These are phyloP conservation scores for Penium margaritaceum DNA, from an alignment of 139 green algal species.

Conservation along the genomic window DNA sequence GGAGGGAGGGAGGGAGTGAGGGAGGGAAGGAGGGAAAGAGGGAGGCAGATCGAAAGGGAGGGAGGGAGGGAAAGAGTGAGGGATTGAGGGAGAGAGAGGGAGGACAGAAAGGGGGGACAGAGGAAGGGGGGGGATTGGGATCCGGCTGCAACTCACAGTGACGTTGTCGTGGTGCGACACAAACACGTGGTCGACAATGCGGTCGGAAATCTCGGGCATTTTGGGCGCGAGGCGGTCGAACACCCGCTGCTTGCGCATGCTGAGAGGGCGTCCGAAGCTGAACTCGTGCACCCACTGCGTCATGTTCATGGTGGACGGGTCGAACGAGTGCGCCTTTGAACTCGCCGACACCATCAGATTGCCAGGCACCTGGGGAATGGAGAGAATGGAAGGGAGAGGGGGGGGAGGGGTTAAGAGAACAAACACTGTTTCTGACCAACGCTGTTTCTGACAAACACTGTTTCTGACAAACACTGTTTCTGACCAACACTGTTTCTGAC, in stretches of 20 bases:
- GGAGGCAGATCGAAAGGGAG: too few relatives aligned
- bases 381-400: not conserved
- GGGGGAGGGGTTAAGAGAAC: slow-evolving; percentile 5
- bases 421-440: slow-evolving; percentile 50
- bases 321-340: slow-evolving; percentile 41
- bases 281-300: slow-evolving; percentile 48
- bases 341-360: slow-evolving; percentile 41
- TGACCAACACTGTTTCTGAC: too few relatives aligned
- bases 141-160: slow-evolving; percentile 33
- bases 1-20: not conserved
- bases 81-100: not conserved
- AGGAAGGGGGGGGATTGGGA: not conserved
- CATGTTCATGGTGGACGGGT: slow-evolving; percentile 50
- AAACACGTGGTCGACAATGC: slow-evolving; percentile 7
- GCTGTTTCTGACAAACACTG: too few relatives aligned
- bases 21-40: too few relatives aligned
- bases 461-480: too few relatives aligned
- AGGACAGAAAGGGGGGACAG: not conserved
- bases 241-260: not conserved
- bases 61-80: not conserved
- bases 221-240: slow-evolving; percentile 11
- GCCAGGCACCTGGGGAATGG: slow-evolving; percentile 17
- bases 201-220: not conserved
- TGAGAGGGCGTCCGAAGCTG: slow-evolving; percentile 46
- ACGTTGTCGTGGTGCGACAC: slow-evolving; percentile 38